These are phyloP conservation scores for Schizopora paradoxa DNA, from an alignment of 1,284 basidiomycete species.

Conservation along the genomic window DNA sequence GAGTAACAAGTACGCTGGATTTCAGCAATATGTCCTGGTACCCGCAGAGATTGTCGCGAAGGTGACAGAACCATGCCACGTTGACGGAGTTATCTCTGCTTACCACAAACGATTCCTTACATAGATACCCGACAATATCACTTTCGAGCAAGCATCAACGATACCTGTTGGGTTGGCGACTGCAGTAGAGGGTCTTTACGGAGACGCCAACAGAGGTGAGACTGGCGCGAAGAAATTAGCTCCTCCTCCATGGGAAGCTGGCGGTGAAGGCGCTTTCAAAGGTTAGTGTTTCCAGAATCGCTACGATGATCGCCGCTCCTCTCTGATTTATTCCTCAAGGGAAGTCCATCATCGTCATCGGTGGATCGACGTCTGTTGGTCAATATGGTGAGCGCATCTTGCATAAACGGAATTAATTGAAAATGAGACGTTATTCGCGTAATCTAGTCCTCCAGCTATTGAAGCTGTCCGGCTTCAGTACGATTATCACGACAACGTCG, in stretches of 20 bases:
- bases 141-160: conserved; percentile 38
- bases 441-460: conserved; percentile 36
- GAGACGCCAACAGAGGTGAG: conserved; percentile 5
- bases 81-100: background rate
- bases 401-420: no score
- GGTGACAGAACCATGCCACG: conserved; percentile 26
- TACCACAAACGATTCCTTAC: conserved; percentile 7
- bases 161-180: conserved; percentile 25
- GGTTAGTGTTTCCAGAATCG: conserved; percentile 18
- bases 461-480: conserved; percentile 44
- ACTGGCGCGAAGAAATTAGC: conserved; percentile 1
- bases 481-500: conserved; percentile 49
- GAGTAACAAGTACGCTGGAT: conserved; percentile 36
- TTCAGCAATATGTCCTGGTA: conserved; percentile 45
- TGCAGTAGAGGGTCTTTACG: conserved; percentile 27
- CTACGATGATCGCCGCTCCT: conserved; percentile 20
- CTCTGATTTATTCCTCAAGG: no score
- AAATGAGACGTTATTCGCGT: background rate
- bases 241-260: conserved; percentile 21
- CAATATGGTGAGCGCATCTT: conserved; percentile 27
- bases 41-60: conserved; percentile 39
- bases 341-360: conserved; percentile 31
- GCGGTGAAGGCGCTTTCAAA: conserved; percentile 22
- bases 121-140: conserved; percentile 37
- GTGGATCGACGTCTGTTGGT: conserved; percentile 35